Evolutionary conservation across 371 early-diverging fungal species (phyloP), one percentile per base, ranked within the genome.

Genomic region (Circinella umbellata): DNA sequence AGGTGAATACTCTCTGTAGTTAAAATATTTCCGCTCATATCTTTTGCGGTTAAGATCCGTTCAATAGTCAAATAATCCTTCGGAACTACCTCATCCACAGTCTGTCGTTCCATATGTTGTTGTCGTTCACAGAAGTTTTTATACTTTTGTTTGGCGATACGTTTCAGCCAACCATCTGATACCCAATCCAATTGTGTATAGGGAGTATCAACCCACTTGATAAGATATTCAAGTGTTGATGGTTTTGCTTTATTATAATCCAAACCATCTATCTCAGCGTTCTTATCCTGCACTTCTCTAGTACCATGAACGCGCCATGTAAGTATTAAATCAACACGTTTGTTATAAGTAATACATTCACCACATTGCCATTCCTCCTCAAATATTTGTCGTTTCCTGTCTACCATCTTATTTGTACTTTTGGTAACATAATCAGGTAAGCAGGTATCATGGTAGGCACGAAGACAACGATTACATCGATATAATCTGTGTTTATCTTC

Each of bases 121-220:
- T 77, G 75, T 64, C 60, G 57, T 1, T 63, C 38, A 9, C 60
- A 75, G 17, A 79, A 77, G 54, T 74, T 72, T 35, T 71, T 65
- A 63, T 76, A 76, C 47, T 73, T 66, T 2, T 63, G 47, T 0
- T 79, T 57, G 10, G 69, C 64, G 8, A 72, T 72, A 14, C 73
- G 67, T 15, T 70, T 68, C 15, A 84, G 65, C 86, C 87, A 88
- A 38, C 68, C 72, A 10, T 70, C 69, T n/a, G 86, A 74, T 8
- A 89, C 89, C 91, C 91, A 91, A 17, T 72, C 73, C 7, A 84
- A 64, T 64, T 88, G 85, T 14, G 88, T 78, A 64, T 87, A 88
- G 1, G 89, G 87, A 38, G 71, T 51, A 10, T 69, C 73, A 62
- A 79, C 79, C 90, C 90, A 91, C 53, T 88, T 89, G 59, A 91